Evolutionary conservation across 768 basidiomycete genomes (phyloP), one percentile per base, ranked within the genome.

Genomic region (Pleurotus tuber-regium): DNA sequence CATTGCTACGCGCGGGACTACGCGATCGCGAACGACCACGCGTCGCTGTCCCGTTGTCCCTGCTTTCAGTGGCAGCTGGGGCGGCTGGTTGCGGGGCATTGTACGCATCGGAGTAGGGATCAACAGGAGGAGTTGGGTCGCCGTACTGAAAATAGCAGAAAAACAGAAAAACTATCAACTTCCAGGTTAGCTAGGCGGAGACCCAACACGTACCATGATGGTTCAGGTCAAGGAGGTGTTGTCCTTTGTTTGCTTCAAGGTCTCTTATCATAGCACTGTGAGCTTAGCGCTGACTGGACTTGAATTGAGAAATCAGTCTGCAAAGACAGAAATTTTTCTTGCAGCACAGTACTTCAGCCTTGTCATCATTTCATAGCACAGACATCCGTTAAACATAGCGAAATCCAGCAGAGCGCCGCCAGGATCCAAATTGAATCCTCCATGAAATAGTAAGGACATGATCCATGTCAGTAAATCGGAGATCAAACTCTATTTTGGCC

Each of bases 31-130:
- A 86, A 51, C 90, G 83, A 41, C 84, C 84, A 53, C 87, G 79
- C 30, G 80, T 61, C 9, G 79, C 68, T 14, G 75, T 69, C 12
- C 71, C 66, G 53, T 87, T 86, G 18, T 35, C 42, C 21, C 24
- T 36, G 41, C 43, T 39, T 56, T 82, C 79, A 24, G 79, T 69
- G 25, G 79, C 61, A 8, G 78, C 68, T 10, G 80, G 64, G 1
- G 77, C 66, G 41, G 75, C 67, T 42, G 75, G 74, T 2, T 80
- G 77, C 33, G 84, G 80, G 26, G 80, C 85, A 59, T 79, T 88
- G 70, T 89, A 90, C 44, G 86, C 86, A 65, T 92, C 90, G 36
- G 86, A 82, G 68, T 91, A 91, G 12, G 89, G 88, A 72, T 92
- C 89, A 16, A 84, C 81, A 26, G 84, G 70, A 43, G 80, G 64